phyloP scores from a whole-genome alignment of 495 filamentous ascomycete species.

The Xylaria palmicola region DNA sequence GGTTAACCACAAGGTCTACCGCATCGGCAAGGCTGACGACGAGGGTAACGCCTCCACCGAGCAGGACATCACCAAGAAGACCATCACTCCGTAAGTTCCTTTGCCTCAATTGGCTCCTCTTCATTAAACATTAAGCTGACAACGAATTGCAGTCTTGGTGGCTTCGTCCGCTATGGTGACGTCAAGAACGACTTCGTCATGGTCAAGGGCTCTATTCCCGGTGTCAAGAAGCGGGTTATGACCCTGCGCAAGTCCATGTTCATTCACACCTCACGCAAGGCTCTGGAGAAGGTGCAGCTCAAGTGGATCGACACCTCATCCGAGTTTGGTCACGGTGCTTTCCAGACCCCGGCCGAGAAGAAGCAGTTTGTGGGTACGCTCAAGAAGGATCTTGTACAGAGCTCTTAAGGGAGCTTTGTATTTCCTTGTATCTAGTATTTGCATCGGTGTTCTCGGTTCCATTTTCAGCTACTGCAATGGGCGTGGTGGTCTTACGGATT shows the following conservation, averaged over 20 bases:
- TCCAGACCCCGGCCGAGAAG: constrained; percentile 98
- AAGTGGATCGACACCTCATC: constrained; percentile 99
- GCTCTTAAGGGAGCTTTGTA: constrained; percentile 56
- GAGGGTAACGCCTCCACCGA: constrained; percentile 92
- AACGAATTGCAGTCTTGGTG: constrained; percentile 73
- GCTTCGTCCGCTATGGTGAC: constrained; percentile 98
- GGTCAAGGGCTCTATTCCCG: constrained; percentile 95
- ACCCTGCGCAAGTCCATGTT: constrained; percentile 99
- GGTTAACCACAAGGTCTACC: constrained; percentile 99
- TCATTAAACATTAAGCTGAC: constrained; percentile 17
- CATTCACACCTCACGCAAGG: constrained; percentile 89
- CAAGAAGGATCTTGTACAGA: constrained; percentile 91
- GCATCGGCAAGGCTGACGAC: constrained; percentile 87
- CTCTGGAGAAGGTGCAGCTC: constrained; percentile 98
- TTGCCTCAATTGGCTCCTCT: background rate
- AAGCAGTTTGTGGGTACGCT: constrained; percentile 88
- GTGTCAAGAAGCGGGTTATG: constrained; percentile 99
- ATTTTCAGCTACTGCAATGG: constrained; percentile 46
- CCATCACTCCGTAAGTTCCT: constrained; percentile 93
- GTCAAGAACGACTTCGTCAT: constrained; percentile 99
- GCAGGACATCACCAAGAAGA: constrained; percentile 97
- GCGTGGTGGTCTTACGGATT: constrained; percentile 40
- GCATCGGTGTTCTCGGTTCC: constrained; percentile 54
- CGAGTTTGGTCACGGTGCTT: constrained; percentile 99
- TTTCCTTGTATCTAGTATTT: constrained; percentile 56